phyloP scores from a whole-genome alignment of 2,329 filamentous ascomycete species.

The Trichoderma atroviride region DNA sequence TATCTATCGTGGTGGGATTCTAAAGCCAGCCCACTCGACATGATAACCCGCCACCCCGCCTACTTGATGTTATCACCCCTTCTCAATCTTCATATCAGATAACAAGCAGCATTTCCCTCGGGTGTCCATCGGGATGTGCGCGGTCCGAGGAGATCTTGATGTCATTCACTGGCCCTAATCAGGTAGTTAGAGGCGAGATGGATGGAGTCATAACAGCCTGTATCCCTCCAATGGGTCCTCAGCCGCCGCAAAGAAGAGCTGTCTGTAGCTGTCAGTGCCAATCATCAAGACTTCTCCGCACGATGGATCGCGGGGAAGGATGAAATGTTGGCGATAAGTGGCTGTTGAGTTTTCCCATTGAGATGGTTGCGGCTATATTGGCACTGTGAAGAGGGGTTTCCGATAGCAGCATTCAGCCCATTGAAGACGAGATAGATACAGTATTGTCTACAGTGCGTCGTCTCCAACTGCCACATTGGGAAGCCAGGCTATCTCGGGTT shows the following conservation, averaged over 20 bases:
- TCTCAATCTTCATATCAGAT: not conserved
- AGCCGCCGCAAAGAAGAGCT: not conserved
- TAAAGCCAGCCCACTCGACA: not conserved
- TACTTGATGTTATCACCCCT: not conserved
- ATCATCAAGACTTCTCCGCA: constrained; percentile 18
- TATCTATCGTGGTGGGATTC: not conserved
- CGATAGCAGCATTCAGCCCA: accelerated
- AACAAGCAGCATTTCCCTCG: not conserved
- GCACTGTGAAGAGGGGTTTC: constrained; percentile 11
- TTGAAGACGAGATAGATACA: constrained; percentile 1
- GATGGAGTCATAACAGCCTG: constrained; percentile 1
- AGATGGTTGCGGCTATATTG: not conserved
- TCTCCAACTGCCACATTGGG: not conserved
- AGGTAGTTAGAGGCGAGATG: not conserved
- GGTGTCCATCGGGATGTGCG: constrained; percentile 13
- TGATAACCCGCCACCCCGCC: constrained; percentile 12
- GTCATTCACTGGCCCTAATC: not conserved
- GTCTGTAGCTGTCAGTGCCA: not conserved
- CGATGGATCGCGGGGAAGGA: constrained; percentile 22
- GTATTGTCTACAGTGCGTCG: not conserved
- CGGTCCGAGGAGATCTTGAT: not conserved
- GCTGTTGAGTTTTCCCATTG: constrained; percentile 2
- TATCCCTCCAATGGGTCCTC: not conserved
- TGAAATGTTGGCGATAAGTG: constrained; percentile 8
- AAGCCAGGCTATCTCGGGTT: constrained; percentile 13